These are phyloP conservation scores for Pythium oligandrum DNA, from an alignment of 352 stramenopile genomes.

Conservation along the genomic window DNA sequence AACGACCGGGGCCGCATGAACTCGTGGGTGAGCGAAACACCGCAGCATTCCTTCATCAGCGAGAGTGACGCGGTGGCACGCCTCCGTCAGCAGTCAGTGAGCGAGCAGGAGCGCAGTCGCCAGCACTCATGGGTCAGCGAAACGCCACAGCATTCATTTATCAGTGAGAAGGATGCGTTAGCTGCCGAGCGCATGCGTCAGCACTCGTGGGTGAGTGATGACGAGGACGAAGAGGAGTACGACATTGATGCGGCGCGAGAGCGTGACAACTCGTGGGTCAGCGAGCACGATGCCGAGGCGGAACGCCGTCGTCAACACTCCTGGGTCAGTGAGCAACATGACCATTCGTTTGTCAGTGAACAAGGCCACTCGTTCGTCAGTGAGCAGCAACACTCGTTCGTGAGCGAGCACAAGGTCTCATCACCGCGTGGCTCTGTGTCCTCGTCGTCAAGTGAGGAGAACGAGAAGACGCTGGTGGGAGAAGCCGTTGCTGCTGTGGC, in stretches of 20 bases:
- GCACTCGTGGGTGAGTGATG: slow-evolving; percentile 7
- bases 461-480: neutral
- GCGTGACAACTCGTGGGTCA: slow-evolving; percentile 13
- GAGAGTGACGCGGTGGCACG: neutral
- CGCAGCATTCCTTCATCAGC: slow-evolving; percentile 1
- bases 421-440: slow-evolving; percentile 1
- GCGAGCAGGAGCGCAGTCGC: neutral
- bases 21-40: slow-evolving; percentile 8
- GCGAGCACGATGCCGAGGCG: slow-evolving; percentile 8
- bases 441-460: slow-evolving; percentile 1
- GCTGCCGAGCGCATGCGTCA: neutral
- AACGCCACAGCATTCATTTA: slow-evolving; percentile 3
- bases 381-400: slow-evolving; percentile 15
- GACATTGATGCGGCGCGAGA: neutral
- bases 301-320: neutral
- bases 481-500: neutral
- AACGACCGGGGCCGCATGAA: neutral
- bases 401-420: slow-evolving; percentile 7
- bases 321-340: slow-evolving; percentile 4
- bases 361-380: slow-evolving; percentile 8
- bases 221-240: neutral
- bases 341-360: slow-evolving; percentile 1
- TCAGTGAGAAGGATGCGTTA: neutral
- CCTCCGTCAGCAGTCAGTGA: neutral
- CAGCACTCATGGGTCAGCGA: slow-evolving; percentile 1